Percentiles rank a stretch among this genome's conserved stretches.
phyloP scores from a whole-genome alignment of 352 stramenopile genomes.

The Blastocystis sp. region DNA sequence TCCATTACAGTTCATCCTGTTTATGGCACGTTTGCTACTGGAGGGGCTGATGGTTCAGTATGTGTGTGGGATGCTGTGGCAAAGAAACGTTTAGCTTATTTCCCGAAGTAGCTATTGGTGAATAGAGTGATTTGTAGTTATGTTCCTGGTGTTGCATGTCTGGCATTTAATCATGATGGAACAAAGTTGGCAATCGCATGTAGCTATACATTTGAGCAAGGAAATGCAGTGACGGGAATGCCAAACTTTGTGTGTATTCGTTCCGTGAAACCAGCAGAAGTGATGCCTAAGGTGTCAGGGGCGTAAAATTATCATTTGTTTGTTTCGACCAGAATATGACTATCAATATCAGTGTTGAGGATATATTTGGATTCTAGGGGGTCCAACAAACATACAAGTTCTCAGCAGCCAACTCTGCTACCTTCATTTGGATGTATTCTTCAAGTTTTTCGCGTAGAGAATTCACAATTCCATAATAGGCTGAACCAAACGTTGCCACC shows the following conservation, averaged over 20 bases:
- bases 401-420: conserved; percentile 36
- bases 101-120: conserved; percentile 67
- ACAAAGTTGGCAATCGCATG: conserved; percentile 83
- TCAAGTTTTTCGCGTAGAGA: conserved; percentile 38
- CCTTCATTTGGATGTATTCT: conserved; percentile 41
- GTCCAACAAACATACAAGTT: conserved; percentile 2
- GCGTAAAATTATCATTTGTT: not conserved
- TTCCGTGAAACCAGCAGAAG: not conserved
- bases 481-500: conserved; percentile 47
- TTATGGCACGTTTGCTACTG: conserved; percentile 84
- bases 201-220: conserved; percentile 93
- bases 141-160: conserved; percentile 75
- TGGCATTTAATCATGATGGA: conserved; percentile 87
- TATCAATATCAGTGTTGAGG: too few relatives aligned
- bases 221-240: conserved; percentile 62
- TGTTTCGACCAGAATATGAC: too few relatives aligned
- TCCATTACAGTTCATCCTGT: conserved; percentile 84
- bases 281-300: not conserved
- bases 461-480: conserved; percentile 61
- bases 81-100: conserved; percentile 84
- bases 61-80: conserved; percentile 69
- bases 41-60: conserved; percentile 81
- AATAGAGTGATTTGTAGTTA: conserved; percentile 1
- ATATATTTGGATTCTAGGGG: conserved; percentile 42
- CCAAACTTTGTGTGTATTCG: conserved; percentile 21